Base-by-base conservation (phyloP, 805 yeast genomes). In the Candida stauntonica region DNA sequence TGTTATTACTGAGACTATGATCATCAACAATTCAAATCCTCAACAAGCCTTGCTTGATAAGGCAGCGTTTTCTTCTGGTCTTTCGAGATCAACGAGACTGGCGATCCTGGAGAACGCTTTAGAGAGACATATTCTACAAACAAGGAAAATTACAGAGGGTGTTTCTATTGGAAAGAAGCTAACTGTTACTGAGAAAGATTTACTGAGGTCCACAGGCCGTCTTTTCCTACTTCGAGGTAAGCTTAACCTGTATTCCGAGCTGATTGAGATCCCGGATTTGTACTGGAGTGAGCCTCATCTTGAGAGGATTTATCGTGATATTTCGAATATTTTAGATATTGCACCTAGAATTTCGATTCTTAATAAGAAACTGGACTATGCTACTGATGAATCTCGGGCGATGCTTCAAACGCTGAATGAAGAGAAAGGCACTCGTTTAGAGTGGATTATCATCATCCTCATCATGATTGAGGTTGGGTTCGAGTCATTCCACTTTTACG, bases 271-370 rank as follows among this genome's bases (percentile, higher is more conserved):
- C 0, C 97, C 97, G 0, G 97, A 89, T 58, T 62, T 87, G 30
- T 89, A 88, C 60, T 89, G 97, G 97, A 75, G 86, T 32, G 96
- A 88, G 55, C 95, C 96, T 1, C 77, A 78, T 24, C 65, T 89
- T 38, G 97, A 89, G 55, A 70, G 71, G 38, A 77, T 87, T 8
- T 89, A 86, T 59, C 74, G 79, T 34, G 70, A 75, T 15, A 78
- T 86, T 7, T 82, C 94, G 0, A 73, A 73, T 33, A 75, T 75
- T 17, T 65, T 89, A 39, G 97, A 89, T 52, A 78, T 89, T 21
- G 69, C 72, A 21, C 84, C 91, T 5, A 68, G 97, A 45, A 84
- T 88, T 33, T 68, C 77, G 21, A 86, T 88, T 26, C 64, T 89
- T 56, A 89, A 89, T 58, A 72, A 88, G 38, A 88, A 88, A 57